Conservation (phyloP, 2,329 filamentous ascomycete genomes). For the Paracorniculantispora psalliotae region DNA sequence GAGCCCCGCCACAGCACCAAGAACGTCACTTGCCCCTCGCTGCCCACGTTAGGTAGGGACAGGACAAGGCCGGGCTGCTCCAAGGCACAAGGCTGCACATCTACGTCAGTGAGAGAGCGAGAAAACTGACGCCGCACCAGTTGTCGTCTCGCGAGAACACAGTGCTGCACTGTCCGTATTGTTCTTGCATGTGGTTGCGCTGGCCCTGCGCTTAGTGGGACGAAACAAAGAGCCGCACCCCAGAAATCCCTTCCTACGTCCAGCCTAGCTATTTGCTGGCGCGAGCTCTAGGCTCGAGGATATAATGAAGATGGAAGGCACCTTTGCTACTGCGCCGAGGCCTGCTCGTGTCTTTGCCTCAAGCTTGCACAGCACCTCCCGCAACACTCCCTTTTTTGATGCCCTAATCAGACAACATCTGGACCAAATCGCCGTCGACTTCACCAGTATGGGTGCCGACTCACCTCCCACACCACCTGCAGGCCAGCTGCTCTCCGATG, state of each 20-base stretch:
- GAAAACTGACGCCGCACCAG: not conserved
- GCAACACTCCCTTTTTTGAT: not conserved
- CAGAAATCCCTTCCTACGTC: not conserved
- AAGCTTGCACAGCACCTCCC: not conserved
- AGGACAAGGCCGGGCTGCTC: not conserved
- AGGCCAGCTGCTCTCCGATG: slow-evolving; percentile 6
- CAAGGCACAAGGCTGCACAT: not conserved
- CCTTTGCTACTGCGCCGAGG: slow-evolving; percentile 7
- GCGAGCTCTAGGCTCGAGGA: not conserved
- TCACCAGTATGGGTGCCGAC: not conserved
- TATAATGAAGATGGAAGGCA: slow-evolving; percentile 7
- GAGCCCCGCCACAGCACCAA: not conserved
- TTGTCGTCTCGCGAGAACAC: slow-evolving; percentile 4
- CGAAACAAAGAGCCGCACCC: slow-evolving; percentile 3
- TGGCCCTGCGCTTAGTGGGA: slow-evolving; percentile 1
- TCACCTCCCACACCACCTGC: slow-evolving; percentile 15
- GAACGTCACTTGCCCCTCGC: slow-evolving; percentile 2
- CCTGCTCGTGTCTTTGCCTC: slow-evolving; percentile 12
- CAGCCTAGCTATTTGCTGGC: not conserved
- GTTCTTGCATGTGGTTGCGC: not conserved
- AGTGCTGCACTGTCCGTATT: not conserved
- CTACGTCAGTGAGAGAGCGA: not conserved
- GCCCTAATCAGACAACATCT: slow-evolving; percentile 8
- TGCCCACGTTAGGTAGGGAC: slow-evolving; percentile 1
- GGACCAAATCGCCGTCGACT: not conserved